Percentiles rank a stretch among this genome's conserved stretches.
phyloP scores from a whole-genome alignment of 2,329 filamentous ascomycete genomes.

The Akanthomyces dipterigenus region DNA sequence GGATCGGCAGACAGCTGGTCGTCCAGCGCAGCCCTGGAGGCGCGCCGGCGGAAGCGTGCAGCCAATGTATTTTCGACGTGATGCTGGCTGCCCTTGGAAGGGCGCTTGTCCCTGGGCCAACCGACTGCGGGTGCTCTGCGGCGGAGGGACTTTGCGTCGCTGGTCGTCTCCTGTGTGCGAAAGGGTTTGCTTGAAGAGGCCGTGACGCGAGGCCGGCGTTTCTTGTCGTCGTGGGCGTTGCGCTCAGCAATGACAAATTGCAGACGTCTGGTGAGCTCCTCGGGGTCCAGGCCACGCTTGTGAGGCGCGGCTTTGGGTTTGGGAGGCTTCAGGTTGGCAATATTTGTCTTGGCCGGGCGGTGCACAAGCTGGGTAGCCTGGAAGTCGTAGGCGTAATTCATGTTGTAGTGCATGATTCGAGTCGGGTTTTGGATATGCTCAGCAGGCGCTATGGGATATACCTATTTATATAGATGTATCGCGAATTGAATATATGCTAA shows the following conservation, averaged over 20 bases:
- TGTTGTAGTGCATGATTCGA: conserved; percentile 19
- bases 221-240: conserved; percentile 33
- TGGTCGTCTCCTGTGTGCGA: not conserved
- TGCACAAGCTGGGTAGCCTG: conserved; percentile 3
- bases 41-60: conserved; percentile 1
- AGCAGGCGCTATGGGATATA: not conserved
- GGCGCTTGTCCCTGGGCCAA: conserved; percentile 9
- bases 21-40: conserved; percentile 1
- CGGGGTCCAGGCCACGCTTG: conserved; percentile 39
- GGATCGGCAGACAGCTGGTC: not conserved
- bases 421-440: not conserved
- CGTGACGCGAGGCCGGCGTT: conserved; percentile 9
- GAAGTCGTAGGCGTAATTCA: conserved; percentile 20
- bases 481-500: not conserved
- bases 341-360: not conserved
- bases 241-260: conserved; percentile 44
- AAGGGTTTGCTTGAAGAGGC: conserved; percentile 1
- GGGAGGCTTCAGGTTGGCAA: not conserved
- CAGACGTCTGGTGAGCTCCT: conserved; percentile 48
- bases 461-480: not conserved
- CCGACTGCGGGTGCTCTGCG: not conserved
- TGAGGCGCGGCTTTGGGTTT: conserved; percentile 17
- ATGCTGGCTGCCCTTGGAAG: not conserved
- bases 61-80: conserved; percentile 4
- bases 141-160: not conserved